phyloP scores from a whole-genome alignment of 108 stramenopile genomes.

The Pseudonitzschia delicatissima region DNA sequence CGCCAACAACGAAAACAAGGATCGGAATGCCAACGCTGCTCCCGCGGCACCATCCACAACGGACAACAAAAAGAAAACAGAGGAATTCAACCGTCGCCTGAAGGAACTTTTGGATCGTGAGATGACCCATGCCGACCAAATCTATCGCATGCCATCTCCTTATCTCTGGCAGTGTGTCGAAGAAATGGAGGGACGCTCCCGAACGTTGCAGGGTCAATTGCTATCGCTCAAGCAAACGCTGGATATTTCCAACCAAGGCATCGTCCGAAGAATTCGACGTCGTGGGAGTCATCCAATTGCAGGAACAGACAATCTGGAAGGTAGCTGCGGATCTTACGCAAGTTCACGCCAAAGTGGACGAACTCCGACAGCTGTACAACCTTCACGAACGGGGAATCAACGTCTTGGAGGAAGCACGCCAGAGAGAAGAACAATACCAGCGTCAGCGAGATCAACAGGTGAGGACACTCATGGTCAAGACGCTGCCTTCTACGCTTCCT shows the following conservation, averaged over 20 bases:
- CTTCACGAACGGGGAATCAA: constrained; percentile 51
- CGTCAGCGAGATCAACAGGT: constrained; percentile 52
- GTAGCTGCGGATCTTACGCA: constrained; percentile 42
- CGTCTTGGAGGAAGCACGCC: constrained; percentile 58
- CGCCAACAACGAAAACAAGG: constrained; percentile 4
- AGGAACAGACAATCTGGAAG: constrained; percentile 50
- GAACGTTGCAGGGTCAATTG: constrained; percentile 25
- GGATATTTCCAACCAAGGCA: constrained; percentile 18
- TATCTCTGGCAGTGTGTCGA: constrained; percentile 68
- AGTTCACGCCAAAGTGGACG: constrained; percentile 52
- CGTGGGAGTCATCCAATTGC: constrained; percentile 37
- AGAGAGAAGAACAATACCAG: constrained; percentile 50
- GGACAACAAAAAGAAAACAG: constrained; percentile 15
- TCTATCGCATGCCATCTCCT: constrained; percentile 73
- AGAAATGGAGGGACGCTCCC: constrained; percentile 52
- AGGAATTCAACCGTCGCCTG: constrained; percentile 17
- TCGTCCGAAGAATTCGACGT: constrained; percentile 36
- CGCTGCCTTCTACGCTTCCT: constrained; percentile 29
- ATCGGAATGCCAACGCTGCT: neutral
- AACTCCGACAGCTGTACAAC: constrained; percentile 45
- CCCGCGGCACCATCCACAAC: neutral
- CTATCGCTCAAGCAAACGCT: constrained; percentile 20
- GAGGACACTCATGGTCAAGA: constrained; percentile 38
- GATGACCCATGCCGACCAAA: constrained; percentile 64
- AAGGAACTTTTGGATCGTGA: constrained; percentile 53